Conservation (phyloP, 106 monocot species). For the Iris macrosiphon region DNA sequence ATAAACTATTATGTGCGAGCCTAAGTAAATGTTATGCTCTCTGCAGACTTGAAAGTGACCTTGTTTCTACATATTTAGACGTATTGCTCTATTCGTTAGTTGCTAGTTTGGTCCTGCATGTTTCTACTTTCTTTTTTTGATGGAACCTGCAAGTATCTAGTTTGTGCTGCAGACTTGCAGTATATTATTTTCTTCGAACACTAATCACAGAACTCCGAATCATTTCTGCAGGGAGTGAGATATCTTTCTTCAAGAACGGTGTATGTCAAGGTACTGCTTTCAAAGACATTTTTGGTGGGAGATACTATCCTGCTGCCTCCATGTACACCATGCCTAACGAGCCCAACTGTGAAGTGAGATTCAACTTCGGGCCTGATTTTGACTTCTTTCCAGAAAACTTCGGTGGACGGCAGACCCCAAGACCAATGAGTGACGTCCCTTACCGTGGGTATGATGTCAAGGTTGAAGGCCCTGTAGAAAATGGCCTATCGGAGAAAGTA, state of each 20-base stretch:
- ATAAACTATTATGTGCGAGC: too few relatives aligned
- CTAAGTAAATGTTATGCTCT: too few relatives aligned
- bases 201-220: too few relatives aligned
- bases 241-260: conserved; percentile 95
- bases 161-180: too few relatives aligned
- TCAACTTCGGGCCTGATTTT: conserved; percentile 94
- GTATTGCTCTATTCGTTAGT: too few relatives aligned
- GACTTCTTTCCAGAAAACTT: conserved; percentile 77
- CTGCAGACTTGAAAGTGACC: too few relatives aligned
- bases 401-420: conserved; percentile 42
- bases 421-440: conserved; percentile 65
- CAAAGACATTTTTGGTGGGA: conserved; percentile 60
- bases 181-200: too few relatives aligned
- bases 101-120: too few relatives aligned
- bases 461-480: conserved; percentile 45
- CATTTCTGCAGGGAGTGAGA: conserved; percentile 87
- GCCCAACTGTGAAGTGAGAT: conserved; percentile 82
- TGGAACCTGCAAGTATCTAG: too few relatives aligned
- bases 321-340: conserved; percentile 92
- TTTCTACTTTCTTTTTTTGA: too few relatives aligned
- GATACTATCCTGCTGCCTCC: conserved; percentile 95
- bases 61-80: too few relatives aligned
- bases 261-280: conserved; percentile 82
- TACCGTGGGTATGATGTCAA: conserved; percentile 52
- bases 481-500: too few relatives aligned